phyloP scores from a whole-genome alignment of 2,329 filamentous ascomycete genomes.

The Xylaria sp. region DNA sequence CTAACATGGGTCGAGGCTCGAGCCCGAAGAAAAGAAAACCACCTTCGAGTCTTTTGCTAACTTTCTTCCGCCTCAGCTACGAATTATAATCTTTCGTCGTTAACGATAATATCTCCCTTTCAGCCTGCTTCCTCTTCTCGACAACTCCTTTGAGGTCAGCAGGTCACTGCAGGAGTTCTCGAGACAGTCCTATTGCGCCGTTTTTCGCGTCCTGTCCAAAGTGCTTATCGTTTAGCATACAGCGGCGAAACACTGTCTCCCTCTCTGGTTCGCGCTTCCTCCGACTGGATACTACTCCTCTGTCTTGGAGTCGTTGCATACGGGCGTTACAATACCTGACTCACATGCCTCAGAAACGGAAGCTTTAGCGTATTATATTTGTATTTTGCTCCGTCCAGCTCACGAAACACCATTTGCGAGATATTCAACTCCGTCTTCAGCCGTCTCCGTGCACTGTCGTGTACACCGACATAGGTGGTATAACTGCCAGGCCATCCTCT shows the following conservation, averaged over 20 bases:
- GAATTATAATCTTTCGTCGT: slow-evolving; percentile 46
- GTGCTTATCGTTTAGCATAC: neutral
- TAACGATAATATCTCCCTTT: slow-evolving; percentile 45
- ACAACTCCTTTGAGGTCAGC: slow-evolving; percentile 81
- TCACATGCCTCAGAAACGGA: slow-evolving; percentile 16
- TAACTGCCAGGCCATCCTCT: slow-evolving; percentile 1
- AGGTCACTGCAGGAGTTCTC: slow-evolving; percentile 79
- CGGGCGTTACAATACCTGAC: neutral
- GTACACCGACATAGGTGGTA: neutral
- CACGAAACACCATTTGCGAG: neutral
- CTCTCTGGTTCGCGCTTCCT: slow-evolving; percentile 4
- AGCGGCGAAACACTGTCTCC: slow-evolving; percentile 8
- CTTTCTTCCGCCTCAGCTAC: slow-evolving; percentile 34
- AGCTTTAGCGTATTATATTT: slow-evolving; percentile 15
- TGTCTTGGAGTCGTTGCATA: slow-evolving; percentile 2
- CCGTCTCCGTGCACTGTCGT: neutral
- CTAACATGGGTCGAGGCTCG: slow-evolving; percentile 25
- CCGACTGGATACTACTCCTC: slow-evolving; percentile 22
- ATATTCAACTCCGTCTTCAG: neutral
- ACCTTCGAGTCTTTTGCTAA: slow-evolving; percentile 18
- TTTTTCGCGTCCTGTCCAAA: slow-evolving; percentile 43
- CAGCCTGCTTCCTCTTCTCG: slow-evolving; percentile 46
- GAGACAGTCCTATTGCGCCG: slow-evolving; percentile 52
- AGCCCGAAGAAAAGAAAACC: slow-evolving; percentile 7
- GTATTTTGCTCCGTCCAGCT: neutral